Evolutionary conservation across 2,329 filamentous ascomycete genomes (phyloP), one percentile per base, ranked within the genome.

Genomic region (Claviceps sp.): DNA sequence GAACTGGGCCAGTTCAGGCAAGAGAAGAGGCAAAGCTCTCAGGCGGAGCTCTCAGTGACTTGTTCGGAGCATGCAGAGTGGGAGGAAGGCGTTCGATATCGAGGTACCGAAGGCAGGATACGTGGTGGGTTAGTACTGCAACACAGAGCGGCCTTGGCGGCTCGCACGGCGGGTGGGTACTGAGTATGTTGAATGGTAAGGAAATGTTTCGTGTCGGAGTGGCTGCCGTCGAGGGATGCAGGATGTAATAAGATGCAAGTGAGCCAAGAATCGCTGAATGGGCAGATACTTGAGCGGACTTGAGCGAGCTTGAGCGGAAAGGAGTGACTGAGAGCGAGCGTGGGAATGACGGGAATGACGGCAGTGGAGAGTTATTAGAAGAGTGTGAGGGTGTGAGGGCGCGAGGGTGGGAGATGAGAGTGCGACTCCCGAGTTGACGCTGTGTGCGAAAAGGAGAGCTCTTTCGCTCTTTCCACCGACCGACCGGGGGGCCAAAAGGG

Each of bases 261-360:
- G 43, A 40, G 55, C 48, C 26, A 34, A 22, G 45, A 37, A 43
- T 37, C 14, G 38, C 44, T 34, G 47, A 26, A 45, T 45, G n/a
- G n/a, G 51, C 37, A 38, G 45, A 26, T 57, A 60, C 55, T 57
- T 57, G 38, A 58, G 30, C 30, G 58, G 61, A 67, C 22, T 22
- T 22, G 22, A 4, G 3, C 22, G 22, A 3, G 60, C 56, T 57
- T 57, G 38, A 58, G 30, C 30, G 58, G 61, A 67, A 69, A 67
- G 62, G 65, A 67, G 64, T 65, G 67, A 69, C 67, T 68, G 61
- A 63, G 64, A 63, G 65, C 62, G 64, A 65, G 62, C 52, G 51
- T 24, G 30, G 42, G 16, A 45, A 20, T 47, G 43, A 50, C 47
- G 30, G 42, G 16, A 45, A 20, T 47, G 43, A 50, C 47, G 47